Conservation (phyloP, 208 protist species). For the Lotmaria passim region DNA sequence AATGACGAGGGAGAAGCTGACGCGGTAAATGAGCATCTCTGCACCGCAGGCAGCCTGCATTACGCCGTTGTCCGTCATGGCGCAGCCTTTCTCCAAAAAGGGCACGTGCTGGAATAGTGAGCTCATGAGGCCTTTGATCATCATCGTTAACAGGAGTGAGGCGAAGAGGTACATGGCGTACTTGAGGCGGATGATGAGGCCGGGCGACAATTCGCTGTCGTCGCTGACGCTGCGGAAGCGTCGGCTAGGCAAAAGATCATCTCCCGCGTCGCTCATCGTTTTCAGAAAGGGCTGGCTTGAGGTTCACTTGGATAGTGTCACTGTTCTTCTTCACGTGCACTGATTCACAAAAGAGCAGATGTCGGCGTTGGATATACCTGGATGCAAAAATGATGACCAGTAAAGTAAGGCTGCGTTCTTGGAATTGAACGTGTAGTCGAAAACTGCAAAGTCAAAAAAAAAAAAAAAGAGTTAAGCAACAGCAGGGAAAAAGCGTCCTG, state of each 20-base stretch:
- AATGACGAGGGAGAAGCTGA: conserved; percentile 78
- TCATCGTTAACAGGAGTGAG: conserved; percentile 68
- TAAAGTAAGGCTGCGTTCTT: too few species aligned
- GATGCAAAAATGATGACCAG: too few species aligned
- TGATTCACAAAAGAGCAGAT: too few species aligned
- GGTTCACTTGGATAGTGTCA: too few species aligned
- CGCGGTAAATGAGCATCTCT: conserved; percentile 85
- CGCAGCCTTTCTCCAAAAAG: conserved; percentile 70
- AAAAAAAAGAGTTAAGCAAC: too few species aligned
- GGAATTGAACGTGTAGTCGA: too few species aligned
- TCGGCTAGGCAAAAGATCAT: conserved; percentile 15
- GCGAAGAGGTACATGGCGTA: conserved; percentile 87
- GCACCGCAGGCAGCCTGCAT: conserved; percentile 58
- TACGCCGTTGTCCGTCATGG: conserved; percentile 20
- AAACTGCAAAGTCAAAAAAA: too few species aligned
- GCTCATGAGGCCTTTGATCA: conserved; percentile 56
- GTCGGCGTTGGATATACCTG: too few species aligned
- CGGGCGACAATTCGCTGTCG: conserved; percentile 48
- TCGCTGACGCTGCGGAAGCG: conserved; percentile 40
- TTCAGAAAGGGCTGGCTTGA: background rate
- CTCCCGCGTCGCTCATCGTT: conserved; percentile 21
- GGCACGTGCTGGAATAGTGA: conserved; percentile 54
- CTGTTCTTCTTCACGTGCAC: too few species aligned
- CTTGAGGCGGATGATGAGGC: conserved; percentile 70
- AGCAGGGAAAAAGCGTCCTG: too few species aligned